A percentile compares a stretch with the other conserved stretches of the same genome.
Conservation (phyloP, 2,329 filamentous ascomycete species). For the Neoscytalidium dimidiatum region DNA sequence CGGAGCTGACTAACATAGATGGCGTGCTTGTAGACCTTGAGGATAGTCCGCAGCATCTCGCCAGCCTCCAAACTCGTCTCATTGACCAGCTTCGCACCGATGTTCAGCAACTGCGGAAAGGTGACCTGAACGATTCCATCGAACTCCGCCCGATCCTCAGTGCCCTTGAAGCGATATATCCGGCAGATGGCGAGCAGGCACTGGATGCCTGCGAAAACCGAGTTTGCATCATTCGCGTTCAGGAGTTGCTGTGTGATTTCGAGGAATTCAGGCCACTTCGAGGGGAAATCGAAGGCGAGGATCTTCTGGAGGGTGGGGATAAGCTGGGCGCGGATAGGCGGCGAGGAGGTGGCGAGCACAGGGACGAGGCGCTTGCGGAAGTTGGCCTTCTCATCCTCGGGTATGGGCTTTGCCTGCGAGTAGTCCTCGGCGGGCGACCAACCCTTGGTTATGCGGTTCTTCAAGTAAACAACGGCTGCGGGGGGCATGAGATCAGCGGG, state of each 20-base stretch:
- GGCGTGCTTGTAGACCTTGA: slow-evolving; percentile 98
- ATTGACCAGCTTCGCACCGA: slow-evolving; percentile 85
- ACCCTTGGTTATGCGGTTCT: slow-evolving; percentile 92
- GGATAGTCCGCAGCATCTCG: slow-evolving; percentile 91
- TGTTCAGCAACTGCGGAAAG: slow-evolving; percentile 82
- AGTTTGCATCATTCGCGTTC: slow-evolving; percentile 79
- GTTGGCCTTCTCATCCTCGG: slow-evolving; percentile 84
- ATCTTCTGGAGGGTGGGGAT: slow-evolving; percentile 95
- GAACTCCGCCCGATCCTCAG: slow-evolving; percentile 80
- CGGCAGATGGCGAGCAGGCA: slow-evolving; percentile 93
- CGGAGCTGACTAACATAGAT: slow-evolving; percentile 73
- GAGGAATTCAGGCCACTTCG: slow-evolving; percentile 92
- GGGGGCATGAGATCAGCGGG: slow-evolving; percentile 28
- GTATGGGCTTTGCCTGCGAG: slow-evolving; percentile 71
- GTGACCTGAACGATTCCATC: slow-evolving; percentile 91
- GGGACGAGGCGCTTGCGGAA: slow-evolving; percentile 89
- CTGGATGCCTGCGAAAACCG: slow-evolving; percentile 90
- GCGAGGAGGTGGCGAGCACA: slow-evolving; percentile 77
- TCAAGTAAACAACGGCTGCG: slow-evolving; percentile 92
- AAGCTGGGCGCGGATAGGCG: slow-evolving; percentile 86
- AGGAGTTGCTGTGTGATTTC: slow-evolving; percentile 88
- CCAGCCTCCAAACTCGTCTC: slow-evolving; percentile 93
- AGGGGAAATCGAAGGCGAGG: slow-evolving; percentile 91
- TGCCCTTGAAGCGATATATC: slow-evolving; percentile 90
- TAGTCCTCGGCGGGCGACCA: slow-evolving; percentile 81